These are phyloP conservation scores for Nannochloropsis granulata DNA, from an alignment of 108 stramenopile species.

Conservation along the genomic window DNA sequence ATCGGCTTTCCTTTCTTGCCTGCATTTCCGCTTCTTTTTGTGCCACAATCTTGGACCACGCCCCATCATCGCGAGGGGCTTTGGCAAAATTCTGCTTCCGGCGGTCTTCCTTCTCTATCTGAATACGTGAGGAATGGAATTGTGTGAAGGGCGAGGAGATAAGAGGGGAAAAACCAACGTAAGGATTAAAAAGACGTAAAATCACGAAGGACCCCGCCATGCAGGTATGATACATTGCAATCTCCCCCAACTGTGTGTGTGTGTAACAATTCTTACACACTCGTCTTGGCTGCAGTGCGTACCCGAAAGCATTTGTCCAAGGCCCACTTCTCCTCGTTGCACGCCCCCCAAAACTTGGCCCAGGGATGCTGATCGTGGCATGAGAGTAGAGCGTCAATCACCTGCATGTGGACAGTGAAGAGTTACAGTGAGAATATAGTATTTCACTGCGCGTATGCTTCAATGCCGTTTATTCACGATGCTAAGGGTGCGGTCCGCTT, in stretches of 20 bases:
- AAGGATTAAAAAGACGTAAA: too few species aligned
- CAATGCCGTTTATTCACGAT: too few species aligned
- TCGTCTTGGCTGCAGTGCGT: background rate
- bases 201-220: too few species aligned
- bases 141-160: background rate
- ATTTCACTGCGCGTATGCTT: too few species aligned
- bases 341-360: background rate
- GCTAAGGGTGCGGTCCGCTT: too few species aligned
- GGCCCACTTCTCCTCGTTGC: background rate
- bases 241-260: background rate
- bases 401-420: background rate
- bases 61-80: background rate
- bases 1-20: background rate
- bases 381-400: background rate
- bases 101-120: background rate
- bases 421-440: background rate
- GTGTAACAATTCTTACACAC: background rate
- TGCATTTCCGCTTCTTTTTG: background rate
- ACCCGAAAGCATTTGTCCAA: background rate
- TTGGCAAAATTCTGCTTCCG: background rate
- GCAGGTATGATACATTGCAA: too few species aligned
- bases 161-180: background rate
- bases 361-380: background rate
- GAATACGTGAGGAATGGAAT: background rate
- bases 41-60: background rate